Percentiles rank a stretch among this genome's conserved stretches.
These are phyloP conservation scores for Halophytophthora batemanensis DNA, from an alignment of 352 stramenopile genomes.

Conservation along the genomic window DNA sequence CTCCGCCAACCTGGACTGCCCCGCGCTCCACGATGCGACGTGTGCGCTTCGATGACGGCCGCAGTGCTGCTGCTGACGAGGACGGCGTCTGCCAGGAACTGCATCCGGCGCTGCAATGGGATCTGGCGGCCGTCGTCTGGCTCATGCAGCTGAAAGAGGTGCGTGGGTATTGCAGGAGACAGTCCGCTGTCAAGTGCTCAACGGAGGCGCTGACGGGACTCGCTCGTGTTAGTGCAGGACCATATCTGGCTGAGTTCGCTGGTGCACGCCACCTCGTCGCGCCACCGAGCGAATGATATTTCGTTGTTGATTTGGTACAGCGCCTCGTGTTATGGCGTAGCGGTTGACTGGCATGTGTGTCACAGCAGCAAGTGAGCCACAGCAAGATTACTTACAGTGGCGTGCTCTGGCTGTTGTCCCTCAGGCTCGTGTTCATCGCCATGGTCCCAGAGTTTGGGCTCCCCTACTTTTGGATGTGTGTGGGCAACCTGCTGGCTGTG, in stretches of 20 bases:
- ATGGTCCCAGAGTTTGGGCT: constrained; percentile 57
- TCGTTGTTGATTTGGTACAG: constrained; percentile 61
- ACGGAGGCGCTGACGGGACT: too few relatives aligned
- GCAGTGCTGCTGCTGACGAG: constrained; percentile 8
- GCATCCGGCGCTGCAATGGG: constrained; percentile 57
- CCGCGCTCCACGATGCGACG: constrained; percentile 11
- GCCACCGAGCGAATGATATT: constrained; percentile 51
- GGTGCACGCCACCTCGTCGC: constrained; percentile 54
- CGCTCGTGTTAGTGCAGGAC: constrained; percentile 5
- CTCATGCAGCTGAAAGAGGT: constrained; percentile 41
- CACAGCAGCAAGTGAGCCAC: background rate
- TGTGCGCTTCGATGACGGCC: constrained; percentile 24
- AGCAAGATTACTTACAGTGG: constrained; percentile 4
- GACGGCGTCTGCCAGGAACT: constrained; percentile 17
- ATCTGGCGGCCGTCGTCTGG: constrained; percentile 39
- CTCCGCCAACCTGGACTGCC: background rate
- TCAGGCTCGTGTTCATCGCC: constrained; percentile 61
- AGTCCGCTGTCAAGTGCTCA: too few relatives aligned
- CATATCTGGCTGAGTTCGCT: constrained; percentile 32
- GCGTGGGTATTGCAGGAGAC: background rate
- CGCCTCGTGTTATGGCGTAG: background rate
- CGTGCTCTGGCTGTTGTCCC: constrained; percentile 2
- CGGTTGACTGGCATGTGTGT: background rate
- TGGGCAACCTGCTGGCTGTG: constrained; percentile 53
- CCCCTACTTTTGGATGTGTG: constrained; percentile 64